Conservation (phyloP, 805 yeast species). For the Candida berthetii region DNA sequence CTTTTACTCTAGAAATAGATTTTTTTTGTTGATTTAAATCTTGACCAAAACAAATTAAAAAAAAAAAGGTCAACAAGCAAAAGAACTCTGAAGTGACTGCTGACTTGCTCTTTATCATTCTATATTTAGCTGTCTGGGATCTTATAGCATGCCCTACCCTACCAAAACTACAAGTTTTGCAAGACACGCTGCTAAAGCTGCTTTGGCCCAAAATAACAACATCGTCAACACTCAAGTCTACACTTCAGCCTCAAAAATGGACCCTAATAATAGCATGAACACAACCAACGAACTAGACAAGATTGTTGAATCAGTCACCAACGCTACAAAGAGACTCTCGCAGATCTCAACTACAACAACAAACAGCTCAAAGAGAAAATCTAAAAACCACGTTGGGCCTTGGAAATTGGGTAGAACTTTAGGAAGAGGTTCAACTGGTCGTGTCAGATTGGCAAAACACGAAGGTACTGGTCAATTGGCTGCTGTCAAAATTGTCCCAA, state of each 20-base stretch:
- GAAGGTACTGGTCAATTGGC: conserved; percentile 81
- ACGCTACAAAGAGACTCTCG: conserved; percentile 21
- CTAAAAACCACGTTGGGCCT: conserved; percentile 60
- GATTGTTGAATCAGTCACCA: conserved; percentile 22
- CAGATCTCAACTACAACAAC: conserved; percentile 23
- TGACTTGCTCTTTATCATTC: too few relatives aligned
- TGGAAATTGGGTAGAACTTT: conserved; percentile 95
- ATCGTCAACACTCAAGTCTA: conserved; percentile 31
- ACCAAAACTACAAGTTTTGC: conserved; percentile 12
- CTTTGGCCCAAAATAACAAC: conserved; percentile 14
- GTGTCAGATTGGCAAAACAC: conserved; percentile 90
- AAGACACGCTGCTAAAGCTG: conserved; percentile 18
- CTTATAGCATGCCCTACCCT: background rate
- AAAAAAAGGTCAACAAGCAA: too few relatives aligned
- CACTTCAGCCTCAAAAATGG: background rate
- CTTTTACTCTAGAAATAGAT: too few relatives aligned
- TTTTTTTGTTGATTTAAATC: too few relatives aligned
- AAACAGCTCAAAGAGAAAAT: conserved; percentile 22
- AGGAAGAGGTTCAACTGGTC: conserved; percentile 95
- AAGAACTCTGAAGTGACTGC: too few relatives aligned
- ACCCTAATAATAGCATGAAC: background rate
- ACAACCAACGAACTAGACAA: conserved; percentile 16
- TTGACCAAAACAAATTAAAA: too few relatives aligned
- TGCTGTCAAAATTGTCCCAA: conserved; percentile 95
- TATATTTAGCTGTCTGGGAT: too few relatives aligned